Evolutionary conservation across 345 rosid species (phyloP), one percentile per base, ranked within the genome.

Genomic region (Citrus glauca): DNA sequence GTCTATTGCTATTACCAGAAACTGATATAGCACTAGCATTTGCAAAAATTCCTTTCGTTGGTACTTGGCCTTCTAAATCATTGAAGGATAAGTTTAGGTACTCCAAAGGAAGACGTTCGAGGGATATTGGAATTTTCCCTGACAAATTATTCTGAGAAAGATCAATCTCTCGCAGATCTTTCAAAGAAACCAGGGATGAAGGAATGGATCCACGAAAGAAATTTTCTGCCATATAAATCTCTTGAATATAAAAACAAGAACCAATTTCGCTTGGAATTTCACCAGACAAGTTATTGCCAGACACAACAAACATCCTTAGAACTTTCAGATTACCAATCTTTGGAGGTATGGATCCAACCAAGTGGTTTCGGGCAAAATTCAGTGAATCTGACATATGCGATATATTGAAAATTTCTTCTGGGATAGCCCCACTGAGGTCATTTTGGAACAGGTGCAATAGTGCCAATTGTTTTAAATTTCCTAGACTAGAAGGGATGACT

Each of bases 401-500:
- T 50, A 74, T 64, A 16, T 35, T 45, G 10, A 75, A 33, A 62
- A 72, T 48, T 72, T 78, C 45, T 57, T 30, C 61, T 0, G 80
- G 82, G 6, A 82, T 82, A 20, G 16, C 13, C 2, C 85, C 82
- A 24, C 1, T 70, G 4, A 82, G 68, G 28, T 65, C 19, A 37
- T 82, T 82, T 16, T 30, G 16, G 11, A 45, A 60, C 33, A 82
- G 37, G 25, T 45, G 22, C 32, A 79, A 27, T 20, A 0, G 2
- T 20, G 19, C 5, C 19, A 83, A 25, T 3, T 40, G 45, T 25
- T 28, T 4, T 20, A 81, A 74, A 14, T 67, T 79, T 38, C 75
- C 76, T 4, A 82, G 2, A 62, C 20, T 35, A 6, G 77, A 25
- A 25, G 87, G 85, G 1, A 85, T 80, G 16, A 27, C 63, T 35